phyloP scores from a whole-genome alignment of 2,329 filamentous ascomycete genomes.

The Penicillium psychrosexuale region DNA sequence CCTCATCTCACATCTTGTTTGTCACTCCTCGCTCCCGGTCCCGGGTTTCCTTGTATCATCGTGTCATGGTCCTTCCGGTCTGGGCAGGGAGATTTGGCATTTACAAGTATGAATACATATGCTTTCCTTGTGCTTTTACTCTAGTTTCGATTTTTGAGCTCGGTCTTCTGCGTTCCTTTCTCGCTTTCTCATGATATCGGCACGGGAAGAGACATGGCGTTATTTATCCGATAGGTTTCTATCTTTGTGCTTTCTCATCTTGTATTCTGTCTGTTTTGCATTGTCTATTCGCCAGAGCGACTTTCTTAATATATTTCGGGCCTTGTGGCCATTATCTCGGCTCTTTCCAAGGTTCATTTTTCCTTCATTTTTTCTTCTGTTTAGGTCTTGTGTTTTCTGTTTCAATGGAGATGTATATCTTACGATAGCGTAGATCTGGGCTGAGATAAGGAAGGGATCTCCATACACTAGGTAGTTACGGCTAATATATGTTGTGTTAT shows the following conservation, averaged over 20 bases:
- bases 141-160: conserved; percentile 1
- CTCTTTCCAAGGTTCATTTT: neutral
- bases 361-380: conserved; percentile 2
- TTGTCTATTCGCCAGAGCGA: conserved; percentile 7
- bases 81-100: neutral
- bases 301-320: conserved; percentile 10
- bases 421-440: neutral
- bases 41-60: neutral
- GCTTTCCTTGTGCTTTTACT: conserved; percentile 6
- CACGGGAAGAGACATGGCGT: conserved; percentile 13
- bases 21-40: neutral
- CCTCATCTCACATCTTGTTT: neutral
- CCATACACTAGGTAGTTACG: neutral
- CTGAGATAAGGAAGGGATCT: neutral
- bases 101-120: conserved; percentile 18
- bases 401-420: neutral
- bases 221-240: conserved; percentile 7
- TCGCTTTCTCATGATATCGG: conserved; percentile 17
- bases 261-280: neutral
- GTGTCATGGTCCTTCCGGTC: neutral
- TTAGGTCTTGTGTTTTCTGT: neutral
- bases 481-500: neutral
- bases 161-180: conserved; percentile 1
- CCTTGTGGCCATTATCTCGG: conserved; percentile 6
- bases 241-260: conserved; percentile 1